phyloP scores from a whole-genome alignment of 352 stramenopile species.

The Globisporangium apiculatum region DNA sequence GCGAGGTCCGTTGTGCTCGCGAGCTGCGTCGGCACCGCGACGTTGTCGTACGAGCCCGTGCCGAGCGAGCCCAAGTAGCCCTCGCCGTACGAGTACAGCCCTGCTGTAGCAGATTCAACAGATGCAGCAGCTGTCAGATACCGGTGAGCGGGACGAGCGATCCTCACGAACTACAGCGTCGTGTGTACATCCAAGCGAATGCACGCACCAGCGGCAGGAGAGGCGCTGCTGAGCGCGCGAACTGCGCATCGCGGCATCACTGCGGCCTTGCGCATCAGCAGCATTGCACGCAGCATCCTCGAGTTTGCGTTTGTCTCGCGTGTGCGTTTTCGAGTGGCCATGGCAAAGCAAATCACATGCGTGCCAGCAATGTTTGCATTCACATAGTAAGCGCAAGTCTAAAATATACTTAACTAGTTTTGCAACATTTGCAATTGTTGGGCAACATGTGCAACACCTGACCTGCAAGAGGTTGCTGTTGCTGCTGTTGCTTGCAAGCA shows the following conservation, averaged over 20 bases:
- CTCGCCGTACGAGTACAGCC: constrained; percentile 72
- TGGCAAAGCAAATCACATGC: too few species aligned
- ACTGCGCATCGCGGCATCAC: neutral
- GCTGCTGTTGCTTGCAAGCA: too few species aligned
- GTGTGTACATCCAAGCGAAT: neutral
- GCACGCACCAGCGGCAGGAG: neutral
- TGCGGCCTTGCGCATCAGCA: constrained; percentile 3
- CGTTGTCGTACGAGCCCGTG: constrained; percentile 54
- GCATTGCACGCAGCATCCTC: constrained; percentile 4
- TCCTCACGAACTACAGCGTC: too few species aligned
- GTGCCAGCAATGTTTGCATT: too few species aligned
- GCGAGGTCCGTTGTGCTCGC: constrained; percentile 29
- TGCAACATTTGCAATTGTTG: too few species aligned
- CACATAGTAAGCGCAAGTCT: too few species aligned
- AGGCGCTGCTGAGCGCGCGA: neutral
- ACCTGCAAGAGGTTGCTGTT: too few species aligned
- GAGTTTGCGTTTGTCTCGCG: neutral
- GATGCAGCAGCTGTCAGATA: neutral
- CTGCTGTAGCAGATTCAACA: constrained; percentile 10
- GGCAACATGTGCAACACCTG: too few species aligned
- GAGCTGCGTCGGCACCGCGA: constrained; percentile 38
- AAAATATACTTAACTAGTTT: too few species aligned
- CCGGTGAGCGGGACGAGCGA: neutral
- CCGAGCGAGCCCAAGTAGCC: constrained; percentile 71
- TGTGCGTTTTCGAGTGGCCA: neutral